These are phyloP conservation scores for Xylariaceae sp. DNA, from an alignment of 2,329 filamentous ascomycete species.

Conservation along the genomic window DNA sequence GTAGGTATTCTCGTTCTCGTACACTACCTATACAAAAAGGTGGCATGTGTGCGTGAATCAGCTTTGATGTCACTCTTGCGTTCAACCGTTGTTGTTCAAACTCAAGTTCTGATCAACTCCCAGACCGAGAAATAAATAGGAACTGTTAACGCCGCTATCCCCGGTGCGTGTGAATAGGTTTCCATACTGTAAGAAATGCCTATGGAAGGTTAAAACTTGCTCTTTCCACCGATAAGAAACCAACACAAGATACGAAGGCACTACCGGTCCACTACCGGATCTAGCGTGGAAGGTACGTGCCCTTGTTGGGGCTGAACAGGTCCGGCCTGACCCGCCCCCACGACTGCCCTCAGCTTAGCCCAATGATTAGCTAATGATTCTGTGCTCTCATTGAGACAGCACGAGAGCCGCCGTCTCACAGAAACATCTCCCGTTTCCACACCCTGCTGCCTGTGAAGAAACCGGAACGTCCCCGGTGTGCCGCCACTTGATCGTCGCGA, in stretches of 20 bases:
- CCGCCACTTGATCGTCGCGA: slow-evolving; percentile 3
- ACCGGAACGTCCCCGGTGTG: not conserved
- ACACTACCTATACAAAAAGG: no score
- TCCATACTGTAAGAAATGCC: no score
- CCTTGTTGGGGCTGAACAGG: not conserved
- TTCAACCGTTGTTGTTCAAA: no score
- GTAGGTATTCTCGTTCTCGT: no score
- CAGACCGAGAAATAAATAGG: no score
- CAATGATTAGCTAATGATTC: not conserved
- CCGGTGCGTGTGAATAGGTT: no score
- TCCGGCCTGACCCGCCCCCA: slow-evolving; percentile 12
- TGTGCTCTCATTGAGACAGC: not conserved
- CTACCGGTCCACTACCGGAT: not conserved
- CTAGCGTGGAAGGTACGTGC: not conserved
- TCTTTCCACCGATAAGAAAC: no score
- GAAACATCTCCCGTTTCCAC: not conserved
- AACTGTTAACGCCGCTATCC: no score
- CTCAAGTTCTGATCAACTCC: no score
- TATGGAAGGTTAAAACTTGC: no score
- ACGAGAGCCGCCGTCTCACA: not conserved
- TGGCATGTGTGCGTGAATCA: no score
- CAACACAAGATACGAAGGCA: not conserved
- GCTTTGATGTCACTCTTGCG: no score
- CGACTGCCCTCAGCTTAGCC: not conserved
- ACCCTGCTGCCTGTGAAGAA: not conserved